Percentiles rank a stretch among this genome's conserved stretches.
These are phyloP conservation scores for Firmiana major DNA, from an alignment of 345 rosid genomes.

Conservation along the genomic window DNA sequence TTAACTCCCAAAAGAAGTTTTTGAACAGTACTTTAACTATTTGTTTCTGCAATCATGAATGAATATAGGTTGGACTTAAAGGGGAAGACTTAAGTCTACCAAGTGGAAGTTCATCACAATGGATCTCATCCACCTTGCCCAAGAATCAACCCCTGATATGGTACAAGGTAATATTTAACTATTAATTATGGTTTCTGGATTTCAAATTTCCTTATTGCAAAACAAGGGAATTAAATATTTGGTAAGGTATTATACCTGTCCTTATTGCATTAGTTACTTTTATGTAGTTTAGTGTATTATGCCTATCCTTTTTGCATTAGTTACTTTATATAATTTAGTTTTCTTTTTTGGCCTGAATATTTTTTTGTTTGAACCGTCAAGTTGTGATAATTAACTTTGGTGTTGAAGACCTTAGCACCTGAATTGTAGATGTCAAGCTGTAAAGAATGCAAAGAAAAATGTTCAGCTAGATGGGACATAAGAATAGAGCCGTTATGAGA, in stretches of 20 bases:
- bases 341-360: background rate
- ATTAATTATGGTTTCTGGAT: background rate
- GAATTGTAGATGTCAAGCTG: background rate
- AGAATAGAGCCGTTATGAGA: background rate
- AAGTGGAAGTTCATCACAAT: constrained; percentile 64
- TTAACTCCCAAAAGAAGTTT: background rate
- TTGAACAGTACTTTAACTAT: constrained; percentile 4
- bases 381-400: background rate
- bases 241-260: background rate
- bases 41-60: constrained; percentile 14
- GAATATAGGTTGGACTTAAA: constrained; percentile 67
- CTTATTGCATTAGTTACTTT: background rate
- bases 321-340: background rate
- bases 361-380: background rate
- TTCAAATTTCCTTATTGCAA: background rate
- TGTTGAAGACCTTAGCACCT: background rate
- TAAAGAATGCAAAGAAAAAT: background rate
- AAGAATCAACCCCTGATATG: constrained; percentile 74
- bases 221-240: no score
- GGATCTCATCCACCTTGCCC: constrained; percentile 73
- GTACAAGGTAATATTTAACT: constrained; percentile 69
- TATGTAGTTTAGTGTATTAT: no score
- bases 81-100: constrained; percentile 74
- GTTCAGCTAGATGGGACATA: background rate
- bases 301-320: no score